Base-by-base conservation (phyloP, 805 yeast genomes). In the Metschnikowia colocasiae region DNA sequence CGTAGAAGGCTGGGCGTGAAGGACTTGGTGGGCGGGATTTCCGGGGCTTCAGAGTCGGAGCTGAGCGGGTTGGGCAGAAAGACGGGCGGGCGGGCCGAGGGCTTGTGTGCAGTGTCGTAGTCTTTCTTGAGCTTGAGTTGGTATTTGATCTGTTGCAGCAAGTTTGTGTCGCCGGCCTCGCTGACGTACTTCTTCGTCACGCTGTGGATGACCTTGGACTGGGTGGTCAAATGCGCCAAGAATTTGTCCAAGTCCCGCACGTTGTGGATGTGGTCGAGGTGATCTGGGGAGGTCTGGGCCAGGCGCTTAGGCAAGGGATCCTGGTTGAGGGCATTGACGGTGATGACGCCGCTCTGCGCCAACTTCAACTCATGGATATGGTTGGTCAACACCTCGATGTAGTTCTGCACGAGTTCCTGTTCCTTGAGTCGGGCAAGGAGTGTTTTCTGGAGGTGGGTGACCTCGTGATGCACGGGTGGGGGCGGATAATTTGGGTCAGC, bases 331-430 rank as follows among this genome's bases (percentile, higher is more conserved):
- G 75, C 74, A 54, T 71, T 76, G 44, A 68, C 61, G 0, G 76
- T 66, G 41, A 72, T 71, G 33, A 70, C 73, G 4, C 76, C 76
- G 50, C 67, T 71, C 52, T 70, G 73, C 4, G 71, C 74, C 53
- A 72, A 71, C 39, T 60, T 62, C 29, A 72, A 60, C 50, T 71
- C 75, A 47, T 71, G 70, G 48, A 72, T 72, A 52, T 72, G 76
- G 49, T 68, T 69, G 41, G 65, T 62, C 22, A 72, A 62, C 8
- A 70, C 67, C 23, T 71, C 76, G 38, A 71, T 71, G 48, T 72
- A 72, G 52, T 70, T 71, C 22, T 66, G 57, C 13, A 72, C 68
- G 26, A 72, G 58, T 49, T 70, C 74, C 53, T 72, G 76, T 46
- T 72, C 76, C 48, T 71, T 71, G 16, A 72, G 54, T 51, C 67